These are phyloP conservation scores for Brasilioporus rufonigricans DNA, from an alignment of 768 basidiomycete genomes.

Conservation along the genomic window DNA sequence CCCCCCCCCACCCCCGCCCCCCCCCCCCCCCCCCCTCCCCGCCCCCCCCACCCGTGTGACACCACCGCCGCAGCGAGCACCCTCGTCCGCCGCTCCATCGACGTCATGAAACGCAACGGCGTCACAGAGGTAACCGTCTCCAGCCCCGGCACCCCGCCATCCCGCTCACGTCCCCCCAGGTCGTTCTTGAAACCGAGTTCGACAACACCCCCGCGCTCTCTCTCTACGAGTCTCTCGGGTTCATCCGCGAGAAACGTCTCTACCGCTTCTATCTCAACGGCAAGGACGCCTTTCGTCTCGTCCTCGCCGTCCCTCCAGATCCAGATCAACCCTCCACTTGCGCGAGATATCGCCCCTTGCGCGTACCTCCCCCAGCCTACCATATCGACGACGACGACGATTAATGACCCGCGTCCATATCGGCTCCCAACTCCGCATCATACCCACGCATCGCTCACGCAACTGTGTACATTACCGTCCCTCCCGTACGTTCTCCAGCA, in stretches of 20 bases:
- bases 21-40: background rate
- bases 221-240: conserved; percentile 89
- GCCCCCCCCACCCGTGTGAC: background rate
- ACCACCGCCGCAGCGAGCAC: conserved; percentile 60
- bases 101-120: conserved; percentile 77
- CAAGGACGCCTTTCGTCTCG: conserved; percentile 90
- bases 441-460: conserved; percentile 12
- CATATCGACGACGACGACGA: conserved; percentile 26
- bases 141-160: background rate
- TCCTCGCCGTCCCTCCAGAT: conserved; percentile 54
- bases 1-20: conserved; percentile 1
- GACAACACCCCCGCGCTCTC: conserved; percentile 88
- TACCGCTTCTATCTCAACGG: conserved; percentile 96
- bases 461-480: conserved; percentile 8
- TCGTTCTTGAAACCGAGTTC: conserved; percentile 93
- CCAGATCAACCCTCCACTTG: conserved; percentile 19
- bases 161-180: conserved; percentile 40
- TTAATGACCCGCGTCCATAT: background rate
- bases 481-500: background rate
- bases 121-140: conserved; percentile 74
- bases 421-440: conserved; percentile 1
- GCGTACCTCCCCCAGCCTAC: conserved; percentile 18
- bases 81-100: conserved; percentile 79
- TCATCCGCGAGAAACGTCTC: conserved; percentile 93
- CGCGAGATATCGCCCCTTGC: conserved; percentile 14